Evolutionary conservation across 83 land plant species (phyloP), one percentile per base, ranked within the genome.

Genomic region (Picea abies): DNA sequence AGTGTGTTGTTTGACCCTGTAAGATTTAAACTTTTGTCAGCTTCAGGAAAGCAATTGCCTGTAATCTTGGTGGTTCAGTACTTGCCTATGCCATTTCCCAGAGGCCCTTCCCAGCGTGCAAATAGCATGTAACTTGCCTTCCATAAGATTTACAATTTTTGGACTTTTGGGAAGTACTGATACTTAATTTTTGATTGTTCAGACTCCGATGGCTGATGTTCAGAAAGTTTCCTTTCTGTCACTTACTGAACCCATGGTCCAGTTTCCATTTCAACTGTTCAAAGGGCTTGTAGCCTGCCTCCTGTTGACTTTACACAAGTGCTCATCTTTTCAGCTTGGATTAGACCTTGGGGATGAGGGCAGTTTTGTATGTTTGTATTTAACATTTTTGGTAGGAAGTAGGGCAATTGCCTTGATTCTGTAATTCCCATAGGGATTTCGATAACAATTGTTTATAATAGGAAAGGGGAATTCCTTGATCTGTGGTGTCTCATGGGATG

Each of bases 321-420:
- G 25, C 56, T 20, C 47, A 73, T 23, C 12, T 73, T 73, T 67
- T 73, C 77, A 73, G 77, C 58, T 52, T 73, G 77, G 77, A 73
- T 73, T 47, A 73, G 77, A n/a, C 22, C 14, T 44, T 47, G 58
- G 44, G 47, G 75, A 70, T 7, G 16, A 20, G 44, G 47, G 9
- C 17, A 70, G 47, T 35, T 70, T 26, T 37, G 75, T 70, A 19
- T 8, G 4, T 25, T 37, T 37, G 20, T 41, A 23, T 44, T 47
- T n/a, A 44, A 73, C 44, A 22, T 22, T 44, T 73, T 14, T 44
- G 49, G 23, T 14, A 73, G 29, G 11, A 73, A 44, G 39, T 20
- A 22, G 77, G 77, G 25, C 77, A 47, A 47, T 44, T 44, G n/a
- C 22, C 58, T 73, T 73, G 22, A 44, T 39, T 39, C 2, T n/a